Conservation (phyloP, 768 basidiomycete species). For the Gyrodon lividus region DNA sequence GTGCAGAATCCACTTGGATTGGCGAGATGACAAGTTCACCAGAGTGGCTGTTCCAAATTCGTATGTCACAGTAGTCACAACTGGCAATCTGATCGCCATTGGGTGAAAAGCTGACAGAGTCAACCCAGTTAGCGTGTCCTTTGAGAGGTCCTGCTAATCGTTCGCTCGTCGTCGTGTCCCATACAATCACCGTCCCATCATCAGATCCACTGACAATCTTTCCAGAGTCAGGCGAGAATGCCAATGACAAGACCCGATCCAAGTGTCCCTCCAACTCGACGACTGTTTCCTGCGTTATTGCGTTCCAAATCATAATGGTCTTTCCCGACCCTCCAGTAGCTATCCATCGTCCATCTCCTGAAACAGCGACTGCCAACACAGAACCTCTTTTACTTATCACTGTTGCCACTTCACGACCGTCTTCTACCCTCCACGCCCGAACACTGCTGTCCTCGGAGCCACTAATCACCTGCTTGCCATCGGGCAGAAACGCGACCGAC, state of each 20-base stretch:
- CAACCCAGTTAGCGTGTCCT: slow-evolving; percentile 15
- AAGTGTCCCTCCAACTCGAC: slow-evolving; percentile 5
- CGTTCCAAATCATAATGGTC: slow-evolving; percentile 10
- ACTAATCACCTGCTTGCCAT: background rate
- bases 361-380: slow-evolving; percentile 4
- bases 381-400: slow-evolving; percentile 4
- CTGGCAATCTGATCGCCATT: slow-evolving; percentile 18
- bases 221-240: too few relatives aligned
- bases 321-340: slow-evolving; percentile 17
- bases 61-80: slow-evolving; percentile 18
- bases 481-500: background rate
- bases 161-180: slow-evolving; percentile 12
- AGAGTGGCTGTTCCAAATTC: slow-evolving; percentile 13
- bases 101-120: slow-evolving; percentile 19
- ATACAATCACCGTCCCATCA: slow-evolving; percentile 19
- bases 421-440: background rate
- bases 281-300: background rate
- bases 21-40: background rate
- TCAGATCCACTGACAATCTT: slow-evolving; percentile 7
- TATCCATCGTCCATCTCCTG: slow-evolving; percentile 12
- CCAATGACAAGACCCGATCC: slow-evolving; percentile 6
- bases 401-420: too few relatives aligned
- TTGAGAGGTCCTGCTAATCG: slow-evolving; percentile 6
- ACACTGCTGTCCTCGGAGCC: background rate
- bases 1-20: slow-evolving; percentile 13